Evolutionary conservation across 352 stramenopile species (phyloP).

Genomic region (Blastocystis sp.): DNA sequence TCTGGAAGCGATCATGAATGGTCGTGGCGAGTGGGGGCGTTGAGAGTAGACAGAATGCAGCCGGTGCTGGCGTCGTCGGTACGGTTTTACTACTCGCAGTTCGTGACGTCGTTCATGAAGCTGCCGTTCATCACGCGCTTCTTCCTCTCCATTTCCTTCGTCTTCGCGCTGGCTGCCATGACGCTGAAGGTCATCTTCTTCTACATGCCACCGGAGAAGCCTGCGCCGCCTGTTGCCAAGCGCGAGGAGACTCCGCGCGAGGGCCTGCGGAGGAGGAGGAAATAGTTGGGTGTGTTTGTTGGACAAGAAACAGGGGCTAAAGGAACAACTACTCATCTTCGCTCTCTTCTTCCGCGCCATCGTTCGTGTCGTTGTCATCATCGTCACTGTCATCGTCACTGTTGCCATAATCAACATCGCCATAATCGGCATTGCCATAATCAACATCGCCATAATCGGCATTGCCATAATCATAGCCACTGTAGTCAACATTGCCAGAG

Average conservation of each 20-base stretch:
- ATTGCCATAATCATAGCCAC: not conserved
- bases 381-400: not conserved
- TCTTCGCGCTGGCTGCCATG: slow-evolving; percentile 10
- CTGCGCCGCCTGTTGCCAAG: not conserved
- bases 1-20: not conserved
- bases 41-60: not conserved
- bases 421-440: not conserved
- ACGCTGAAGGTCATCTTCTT: slow-evolving; percentile 34
- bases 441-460: not conserved
- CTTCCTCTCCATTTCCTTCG: slow-evolving; percentile 41
- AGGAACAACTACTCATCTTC: not conserved
- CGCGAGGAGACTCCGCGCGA: not conserved
- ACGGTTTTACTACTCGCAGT: not conserved
- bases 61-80: not conserved
- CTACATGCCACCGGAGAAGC: not conserved
- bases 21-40: not conserved
- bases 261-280: not conserved
- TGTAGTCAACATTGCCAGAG: not conserved
- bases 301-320: not conserved
- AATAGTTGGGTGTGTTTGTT: not conserved
- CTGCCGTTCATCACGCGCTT: slow-evolving; percentile 7
- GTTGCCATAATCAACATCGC: no score
- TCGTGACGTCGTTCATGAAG: not conserved
- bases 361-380: no score
- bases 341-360: not conserved